Evolutionary conservation across 148 eudicot genomes (phyloP), one percentile per base, ranked within the genome.

Genomic region (Vaccinium myrtillus): DNA sequence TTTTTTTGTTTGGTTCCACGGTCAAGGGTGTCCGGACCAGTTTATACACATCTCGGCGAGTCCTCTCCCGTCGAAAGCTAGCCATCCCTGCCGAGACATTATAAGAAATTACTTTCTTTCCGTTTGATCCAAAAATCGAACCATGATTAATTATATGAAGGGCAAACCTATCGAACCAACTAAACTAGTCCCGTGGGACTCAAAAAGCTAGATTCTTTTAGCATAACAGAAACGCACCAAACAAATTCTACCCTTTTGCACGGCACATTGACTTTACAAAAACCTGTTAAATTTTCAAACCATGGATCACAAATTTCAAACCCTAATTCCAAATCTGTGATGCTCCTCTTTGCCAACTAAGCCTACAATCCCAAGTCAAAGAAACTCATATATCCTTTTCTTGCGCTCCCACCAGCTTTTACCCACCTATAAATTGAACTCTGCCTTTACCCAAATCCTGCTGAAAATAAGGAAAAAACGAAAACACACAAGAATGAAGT

Each of bases 331-430:
- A 25, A 81, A 65, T 6, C 14, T 14, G 2, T 4, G 54, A 8
- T 1, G 19, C 59, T 59, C 83, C 36, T 63, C 39, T 13, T n/a
- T 71, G 30, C 83, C 36, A 63, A 11, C 53, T 5, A 59, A 56
- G 75, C 56, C 75, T 46, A 48, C 83, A 81, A 81, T 81, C 15
- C 71, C 15, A 43, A 63, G 83, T 80, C 83, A 81, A 63, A 43
- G 0, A 43, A 5, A 23, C 23, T 48, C 56, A 23, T 81, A 16
- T 13, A 4, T 14, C 74, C 79, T 56, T 25, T 61, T n/a, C 73
- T 21, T 43, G 32, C 39, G 71, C 73, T 61, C 32, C 55, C 23
- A 61, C 74, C 32, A 18, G 25, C 65, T 56, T 8, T 6, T 56
- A 69, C 74, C 12, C 81, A 8, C 49, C 43, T 54, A 69, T 58